phyloP scores from a whole-genome alignment of 2,329 filamentous ascomycete species.

The Epichloe glyceriae region DNA sequence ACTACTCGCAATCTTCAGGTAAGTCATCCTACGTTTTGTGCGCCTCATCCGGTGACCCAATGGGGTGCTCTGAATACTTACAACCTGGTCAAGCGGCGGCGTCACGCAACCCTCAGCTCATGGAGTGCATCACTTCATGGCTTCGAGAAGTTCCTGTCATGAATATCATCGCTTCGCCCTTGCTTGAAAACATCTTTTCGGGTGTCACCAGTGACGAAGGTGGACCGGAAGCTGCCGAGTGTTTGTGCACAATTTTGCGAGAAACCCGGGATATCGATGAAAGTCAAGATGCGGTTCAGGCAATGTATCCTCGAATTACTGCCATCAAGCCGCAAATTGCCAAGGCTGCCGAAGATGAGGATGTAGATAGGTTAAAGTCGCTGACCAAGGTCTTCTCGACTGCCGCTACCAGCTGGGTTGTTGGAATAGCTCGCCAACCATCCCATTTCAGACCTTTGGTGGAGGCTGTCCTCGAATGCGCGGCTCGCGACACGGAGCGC shows the following conservation, averaged over 20 bases:
- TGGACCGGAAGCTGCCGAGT: constrained; percentile 82
- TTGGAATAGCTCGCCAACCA: constrained; percentile 78
- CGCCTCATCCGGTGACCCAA: not conserved
- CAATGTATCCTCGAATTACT: constrained; percentile 70
- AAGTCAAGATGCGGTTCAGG: constrained; percentile 66
- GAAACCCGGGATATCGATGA: constrained; percentile 94
- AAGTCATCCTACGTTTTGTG: constrained; percentile 22
- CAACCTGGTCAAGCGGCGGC: constrained; percentile 44
- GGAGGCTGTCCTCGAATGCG: constrained; percentile 85
- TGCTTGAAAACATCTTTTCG: constrained; percentile 69
- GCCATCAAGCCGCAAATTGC: constrained; percentile 64
- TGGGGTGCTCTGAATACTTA: not conserved
- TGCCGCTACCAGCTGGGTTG: constrained; percentile 87
- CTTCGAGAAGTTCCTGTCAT: constrained; percentile 79
- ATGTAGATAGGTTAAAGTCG: constrained; percentile 74
- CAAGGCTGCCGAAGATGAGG: constrained; percentile 64
- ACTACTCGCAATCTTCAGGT: constrained; percentile 88
- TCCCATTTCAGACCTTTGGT: constrained; percentile 72
- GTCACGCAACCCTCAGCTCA: constrained; percentile 73
- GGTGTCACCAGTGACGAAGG: constrained; percentile 64
- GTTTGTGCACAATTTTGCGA: constrained; percentile 78
- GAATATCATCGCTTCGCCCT: constrained; percentile 71
- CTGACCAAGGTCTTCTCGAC: constrained; percentile 85
- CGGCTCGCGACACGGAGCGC: constrained; percentile 70
- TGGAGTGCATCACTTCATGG: constrained; percentile 96